phyloP scores from a whole-genome alignment of 1,284 basidiomycete species.

The Cerrena zonata region DNA sequence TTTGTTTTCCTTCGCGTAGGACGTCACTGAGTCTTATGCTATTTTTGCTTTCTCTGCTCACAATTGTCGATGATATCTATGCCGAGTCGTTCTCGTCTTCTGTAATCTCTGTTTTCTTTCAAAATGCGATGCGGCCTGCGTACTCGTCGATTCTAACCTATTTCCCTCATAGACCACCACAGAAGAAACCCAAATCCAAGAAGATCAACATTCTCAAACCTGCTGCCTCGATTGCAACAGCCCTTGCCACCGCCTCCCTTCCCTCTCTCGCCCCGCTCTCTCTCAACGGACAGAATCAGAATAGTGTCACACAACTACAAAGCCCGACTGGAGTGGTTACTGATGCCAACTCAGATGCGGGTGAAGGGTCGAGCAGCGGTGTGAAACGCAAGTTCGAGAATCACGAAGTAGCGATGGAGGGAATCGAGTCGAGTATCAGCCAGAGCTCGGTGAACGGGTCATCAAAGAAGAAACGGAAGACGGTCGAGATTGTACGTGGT shows the following conservation, averaged over 20 bases:
- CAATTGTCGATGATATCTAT: too few species aligned
- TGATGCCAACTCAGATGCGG: conserved; percentile 29
- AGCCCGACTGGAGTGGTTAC: conserved; percentile 48
- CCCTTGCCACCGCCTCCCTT: conserved; percentile 20
- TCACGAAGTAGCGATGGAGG: too few species aligned
- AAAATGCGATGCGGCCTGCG: too few species aligned
- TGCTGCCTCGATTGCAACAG: conserved; percentile 25
- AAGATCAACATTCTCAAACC: conserved; percentile 36
- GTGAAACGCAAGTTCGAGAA: conserved; percentile 28
- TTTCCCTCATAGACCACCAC: too few species aligned
- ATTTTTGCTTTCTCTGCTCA: too few species aligned
- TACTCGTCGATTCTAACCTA: too few species aligned
- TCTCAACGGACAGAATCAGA: conserved; percentile 5
- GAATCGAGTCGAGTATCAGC: conserved; percentile 6
- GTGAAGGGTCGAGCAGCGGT: neutral
- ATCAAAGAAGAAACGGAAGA: conserved; percentile 57
- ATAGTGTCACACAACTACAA: neutral
- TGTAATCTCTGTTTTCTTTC: too few species aligned
- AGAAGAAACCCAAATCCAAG: conserved; percentile 67
- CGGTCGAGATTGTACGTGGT: conserved; percentile 54
- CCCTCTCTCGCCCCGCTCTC: conserved; percentile 13
- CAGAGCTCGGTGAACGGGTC: conserved; percentile 11
- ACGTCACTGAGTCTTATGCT: too few species aligned
- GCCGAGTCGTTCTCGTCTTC: too few species aligned
- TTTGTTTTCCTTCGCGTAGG: too few species aligned